Evolutionary conservation across 1,284 basidiomycete genomes (phyloP).

Genomic region (Leucoagaricus sp.): DNA sequence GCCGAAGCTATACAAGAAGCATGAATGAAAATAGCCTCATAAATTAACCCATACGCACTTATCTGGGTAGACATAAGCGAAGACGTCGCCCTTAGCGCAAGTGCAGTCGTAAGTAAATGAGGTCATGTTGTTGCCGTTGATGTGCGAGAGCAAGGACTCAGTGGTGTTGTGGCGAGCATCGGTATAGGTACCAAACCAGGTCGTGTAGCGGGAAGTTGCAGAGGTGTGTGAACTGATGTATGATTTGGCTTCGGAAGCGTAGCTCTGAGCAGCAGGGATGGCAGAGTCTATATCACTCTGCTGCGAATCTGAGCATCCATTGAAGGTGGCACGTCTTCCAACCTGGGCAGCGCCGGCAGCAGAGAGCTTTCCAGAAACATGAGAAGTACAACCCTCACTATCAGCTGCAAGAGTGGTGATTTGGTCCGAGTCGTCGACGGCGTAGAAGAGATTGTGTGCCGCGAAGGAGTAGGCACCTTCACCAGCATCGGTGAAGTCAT

Average conservation of each 20-base stretch:
- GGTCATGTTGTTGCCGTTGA: constrained; percentile 34
- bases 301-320: constrained; percentile 38
- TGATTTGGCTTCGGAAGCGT: constrained; percentile 36
- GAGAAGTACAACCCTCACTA: constrained; percentile 30
- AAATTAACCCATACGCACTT: constrained; percentile 25
- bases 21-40: background rate
- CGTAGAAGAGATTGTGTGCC: constrained; percentile 43
- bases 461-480: constrained; percentile 42
- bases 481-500: constrained; percentile 47
- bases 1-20: constrained; percentile 34
- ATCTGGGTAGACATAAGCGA: constrained; percentile 47
- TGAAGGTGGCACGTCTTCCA: constrained; percentile 37
- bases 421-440: constrained; percentile 31
- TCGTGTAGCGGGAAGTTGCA: constrained; percentile 42
- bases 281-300: constrained; percentile 37
- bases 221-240: constrained; percentile 37
- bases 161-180: constrained; percentile 38
- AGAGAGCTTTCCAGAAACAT: constrained; percentile 40
- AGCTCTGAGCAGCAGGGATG: constrained; percentile 40
- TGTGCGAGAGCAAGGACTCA: constrained; percentile 38
- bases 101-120: constrained; percentile 45
- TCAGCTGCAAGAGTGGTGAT: constrained; percentile 32
- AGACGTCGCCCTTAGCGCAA: constrained; percentile 40
- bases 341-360: constrained; percentile 25
- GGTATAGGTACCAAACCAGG: constrained; percentile 51